Conservation (phyloP, 805 yeast species). For the Candida schatavii region DNA sequence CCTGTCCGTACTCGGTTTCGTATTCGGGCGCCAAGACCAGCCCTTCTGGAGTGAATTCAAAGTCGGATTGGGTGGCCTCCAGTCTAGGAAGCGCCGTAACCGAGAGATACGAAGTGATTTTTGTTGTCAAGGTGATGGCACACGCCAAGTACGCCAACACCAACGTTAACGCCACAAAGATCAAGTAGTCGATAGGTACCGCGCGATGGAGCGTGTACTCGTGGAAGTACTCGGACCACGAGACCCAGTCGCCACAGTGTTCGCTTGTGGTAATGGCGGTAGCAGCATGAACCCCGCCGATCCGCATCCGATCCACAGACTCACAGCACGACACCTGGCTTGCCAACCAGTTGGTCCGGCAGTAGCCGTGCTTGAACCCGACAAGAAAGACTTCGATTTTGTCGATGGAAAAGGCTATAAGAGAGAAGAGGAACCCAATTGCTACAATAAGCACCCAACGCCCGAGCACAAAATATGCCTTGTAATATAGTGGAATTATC, state of each 20-base stretch:
- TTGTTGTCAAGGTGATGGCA: conserved; percentile 44
- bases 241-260: conserved; percentile 40
- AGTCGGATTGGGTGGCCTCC: neutral
- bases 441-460: conserved; percentile 50
- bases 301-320: conserved; percentile 8
- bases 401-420: conserved; percentile 50
- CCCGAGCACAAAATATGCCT: conserved; percentile 35
- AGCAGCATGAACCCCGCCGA: conserved; percentile 16
- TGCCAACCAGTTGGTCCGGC: conserved; percentile 42
- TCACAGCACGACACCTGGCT: conserved; percentile 44
- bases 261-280: conserved; percentile 3
- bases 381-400: conserved; percentile 45
- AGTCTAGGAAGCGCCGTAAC: neutral
- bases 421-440: conserved; percentile 44
- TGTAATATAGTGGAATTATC: conserved; percentile 19
- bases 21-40: too few species aligned
- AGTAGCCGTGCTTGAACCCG: conserved; percentile 53
- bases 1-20: too few species aligned
- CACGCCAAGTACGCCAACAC: conserved; percentile 45
- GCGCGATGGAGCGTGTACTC: conserved; percentile 6
- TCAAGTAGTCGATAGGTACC: conserved; percentile 28
- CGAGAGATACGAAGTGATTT: conserved; percentile 29
- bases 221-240: conserved; percentile 39
- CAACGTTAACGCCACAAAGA: conserved; percentile 37
- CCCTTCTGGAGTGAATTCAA: too few species aligned